Evolutionary conservation across 2,329 filamentous ascomycete species (phyloP).

Genomic region (Nannizziopsis barbatae): DNA sequence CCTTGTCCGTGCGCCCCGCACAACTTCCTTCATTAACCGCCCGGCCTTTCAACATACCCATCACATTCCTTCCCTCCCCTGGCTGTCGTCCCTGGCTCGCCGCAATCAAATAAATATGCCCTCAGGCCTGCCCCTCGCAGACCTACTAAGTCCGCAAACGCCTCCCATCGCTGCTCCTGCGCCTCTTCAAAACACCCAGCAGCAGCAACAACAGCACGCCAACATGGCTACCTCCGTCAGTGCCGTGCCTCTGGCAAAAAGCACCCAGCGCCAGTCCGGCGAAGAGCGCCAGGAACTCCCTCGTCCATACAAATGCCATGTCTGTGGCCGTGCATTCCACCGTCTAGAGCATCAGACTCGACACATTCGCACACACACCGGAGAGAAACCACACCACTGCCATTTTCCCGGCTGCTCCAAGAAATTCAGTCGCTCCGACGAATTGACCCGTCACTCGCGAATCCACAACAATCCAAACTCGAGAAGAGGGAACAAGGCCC

Average conservation of each 20-base stretch:
- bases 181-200: slow-evolving; percentile 13
- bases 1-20: slow-evolving; percentile 7
- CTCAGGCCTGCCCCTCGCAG: slow-evolving; percentile 63
- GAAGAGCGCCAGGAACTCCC: slow-evolving; percentile 62
- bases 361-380: slow-evolving; percentile 94
- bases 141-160: slow-evolving; percentile 57
- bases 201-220: slow-evolving; percentile 20
- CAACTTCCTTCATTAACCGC: slow-evolving; percentile 10
- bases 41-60: slow-evolving; percentile 28
- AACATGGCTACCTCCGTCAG: slow-evolving; percentile 28
- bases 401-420: slow-evolving; percentile 92
- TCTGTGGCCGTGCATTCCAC: slow-evolving; percentile 98
- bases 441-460: slow-evolving; percentile 89
- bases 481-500: slow-evolving; percentile 70
- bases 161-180: slow-evolving; percentile 13
- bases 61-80: too few relatives aligned
- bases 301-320: slow-evolving; percentile 92
- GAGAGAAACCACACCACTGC: slow-evolving; percentile 96
- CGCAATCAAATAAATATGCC: slow-evolving; percentile 23
- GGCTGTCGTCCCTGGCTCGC: too few relatives aligned
- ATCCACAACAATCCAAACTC: slow-evolving; percentile 99
- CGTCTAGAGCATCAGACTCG: slow-evolving; percentile 85
- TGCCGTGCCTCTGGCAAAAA: slow-evolving; percentile 33
- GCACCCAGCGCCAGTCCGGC: slow-evolving; percentile 33
- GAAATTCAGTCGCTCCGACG: slow-evolving; percentile 91